Evolutionary conservation across 306 rosid genomes (phyloP).

Genomic region (Quercus robur): DNA sequence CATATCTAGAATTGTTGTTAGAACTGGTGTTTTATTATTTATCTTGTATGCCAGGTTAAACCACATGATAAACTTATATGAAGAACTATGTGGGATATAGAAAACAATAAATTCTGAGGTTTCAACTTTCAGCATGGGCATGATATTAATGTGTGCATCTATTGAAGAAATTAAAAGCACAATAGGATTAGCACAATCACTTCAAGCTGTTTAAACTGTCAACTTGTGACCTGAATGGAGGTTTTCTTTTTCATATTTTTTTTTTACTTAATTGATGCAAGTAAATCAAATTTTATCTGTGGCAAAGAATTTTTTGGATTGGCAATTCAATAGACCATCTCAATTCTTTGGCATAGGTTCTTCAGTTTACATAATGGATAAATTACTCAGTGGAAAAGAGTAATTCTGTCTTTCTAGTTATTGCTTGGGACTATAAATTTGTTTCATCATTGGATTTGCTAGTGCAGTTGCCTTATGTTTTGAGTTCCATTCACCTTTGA

Average conservation of each 20-base stretch:
- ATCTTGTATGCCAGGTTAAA: not conserved
- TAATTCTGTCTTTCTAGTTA: not conserved
- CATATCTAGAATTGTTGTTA: not conserved
- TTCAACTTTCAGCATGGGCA: not conserved
- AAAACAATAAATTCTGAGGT: not conserved
- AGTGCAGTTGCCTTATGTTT: not conserved
- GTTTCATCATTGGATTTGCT: not conserved
- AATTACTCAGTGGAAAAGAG: not conserved
- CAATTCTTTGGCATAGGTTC: not conserved
- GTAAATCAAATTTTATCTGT: not conserved
- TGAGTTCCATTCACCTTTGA: not conserved
- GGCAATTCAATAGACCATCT: not conserved
- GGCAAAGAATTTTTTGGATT: not conserved
- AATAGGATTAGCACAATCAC: not conserved
- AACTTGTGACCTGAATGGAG: not conserved
- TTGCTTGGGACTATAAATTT: not conserved
- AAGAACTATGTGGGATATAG: not conserved
- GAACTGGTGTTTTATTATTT: not conserved
- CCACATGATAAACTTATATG: not conserved
- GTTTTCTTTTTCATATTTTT: not conserved
- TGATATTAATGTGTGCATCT: not conserved
- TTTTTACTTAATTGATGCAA: not conserved
- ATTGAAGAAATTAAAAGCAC: not conserved
- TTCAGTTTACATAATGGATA: not conserved
- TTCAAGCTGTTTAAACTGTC: not conserved